phyloP scores from a whole-genome alignment of 2,329 filamentous ascomycete species.

The Elsinoe fawcettii region DNA sequence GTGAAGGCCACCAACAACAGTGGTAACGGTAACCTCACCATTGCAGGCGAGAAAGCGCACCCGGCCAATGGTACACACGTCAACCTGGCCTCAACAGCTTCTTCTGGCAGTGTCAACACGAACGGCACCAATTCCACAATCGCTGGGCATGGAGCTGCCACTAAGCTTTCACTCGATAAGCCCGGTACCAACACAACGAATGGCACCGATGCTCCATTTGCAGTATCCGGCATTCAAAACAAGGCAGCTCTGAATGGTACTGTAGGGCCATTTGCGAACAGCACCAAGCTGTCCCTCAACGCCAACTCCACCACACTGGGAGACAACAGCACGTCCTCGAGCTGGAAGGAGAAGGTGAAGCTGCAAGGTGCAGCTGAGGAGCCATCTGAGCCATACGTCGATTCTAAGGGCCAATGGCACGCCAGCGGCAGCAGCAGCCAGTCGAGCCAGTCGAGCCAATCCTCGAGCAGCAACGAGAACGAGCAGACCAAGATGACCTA shows the following conservation, averaged over 20 bases:
- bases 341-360: background rate
- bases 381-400: background rate
- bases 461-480: background rate
- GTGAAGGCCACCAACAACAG: background rate
- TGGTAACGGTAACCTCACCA: background rate
- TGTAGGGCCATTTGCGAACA: background rate
- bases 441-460: background rate
- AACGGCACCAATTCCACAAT: background rate
- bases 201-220: background rate
- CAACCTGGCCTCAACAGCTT: background rate
- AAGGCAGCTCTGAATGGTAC: background rate
- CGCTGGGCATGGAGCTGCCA: background rate
- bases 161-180: background rate
- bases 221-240: background rate
- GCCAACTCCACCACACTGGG: background rate
- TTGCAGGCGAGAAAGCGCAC: background rate
- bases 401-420: background rate
- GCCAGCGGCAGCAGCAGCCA: background rate
- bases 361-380: background rate
- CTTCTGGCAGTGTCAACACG: background rate
- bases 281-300: background rate
- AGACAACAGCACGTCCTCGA: background rate
- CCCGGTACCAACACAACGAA: background rate
- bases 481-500: background rate
- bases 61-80: background rate